phyloP scores from a whole-genome alignment of 2,329 filamentous ascomycete species.

The Aspergillus sergii region DNA sequence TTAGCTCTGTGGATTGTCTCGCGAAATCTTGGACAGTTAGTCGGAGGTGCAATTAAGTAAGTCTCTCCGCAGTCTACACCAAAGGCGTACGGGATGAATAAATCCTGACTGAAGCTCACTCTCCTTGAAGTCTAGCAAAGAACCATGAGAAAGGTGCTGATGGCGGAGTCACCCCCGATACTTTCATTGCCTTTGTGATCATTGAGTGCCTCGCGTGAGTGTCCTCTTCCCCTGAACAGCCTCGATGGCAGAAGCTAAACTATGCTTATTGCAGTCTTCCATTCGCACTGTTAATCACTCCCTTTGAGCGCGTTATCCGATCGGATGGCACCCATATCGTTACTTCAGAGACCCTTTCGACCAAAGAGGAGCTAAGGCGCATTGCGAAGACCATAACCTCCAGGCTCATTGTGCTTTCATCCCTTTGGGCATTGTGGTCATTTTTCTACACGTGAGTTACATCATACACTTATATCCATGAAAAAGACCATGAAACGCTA shows the following conservation, averaged over 20 bases:
- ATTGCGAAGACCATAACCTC: slow-evolving; percentile 44
- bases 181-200: slow-evolving; percentile 52
- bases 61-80: slow-evolving; percentile 13
- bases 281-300: slow-evolving; percentile 51
- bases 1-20: slow-evolving; percentile 53
- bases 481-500: not conserved
- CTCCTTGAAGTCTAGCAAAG: slow-evolving; percentile 35
- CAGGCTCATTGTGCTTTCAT: slow-evolving; percentile 43
- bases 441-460: slow-evolving; percentile 46
- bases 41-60: slow-evolving; percentile 51
- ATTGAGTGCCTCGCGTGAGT: slow-evolving; percentile 50
- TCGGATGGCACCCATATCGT: slow-evolving; percentile 50
- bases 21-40: slow-evolving; percentile 51
- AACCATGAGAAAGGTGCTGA: slow-evolving; percentile 39
- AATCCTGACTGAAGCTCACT: not conserved
- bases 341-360: slow-evolving; percentile 44
- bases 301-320: slow-evolving; percentile 49
- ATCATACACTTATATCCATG: not conserved
- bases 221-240: too few relatives aligned
- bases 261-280: slow-evolving; percentile 34
- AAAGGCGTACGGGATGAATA: not conserved
- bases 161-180: slow-evolving; percentile 48
- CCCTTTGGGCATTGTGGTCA: slow-evolving; percentile 50
- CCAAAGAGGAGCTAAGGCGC: slow-evolving; percentile 44
- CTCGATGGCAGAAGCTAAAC: too few relatives aligned